Evolutionary conservation across 176 grass and related monocot genomes (phyloP), one percentile per base, ranked within the genome.

Genomic region (Lolium multiflorum): DNA sequence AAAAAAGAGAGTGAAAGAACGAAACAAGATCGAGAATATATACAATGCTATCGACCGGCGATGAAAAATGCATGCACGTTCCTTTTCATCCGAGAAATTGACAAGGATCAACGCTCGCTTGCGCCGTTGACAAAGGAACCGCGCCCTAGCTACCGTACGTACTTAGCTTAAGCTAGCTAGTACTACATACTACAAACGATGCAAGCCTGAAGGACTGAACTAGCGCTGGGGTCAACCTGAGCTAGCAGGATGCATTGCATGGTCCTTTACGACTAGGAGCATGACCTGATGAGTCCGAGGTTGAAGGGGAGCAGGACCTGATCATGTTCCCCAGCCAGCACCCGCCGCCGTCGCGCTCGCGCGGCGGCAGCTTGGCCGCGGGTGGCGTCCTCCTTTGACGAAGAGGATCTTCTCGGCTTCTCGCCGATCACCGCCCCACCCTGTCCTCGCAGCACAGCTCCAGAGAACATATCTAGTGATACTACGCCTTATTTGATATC

Each of bases 241-340:
- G 38, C 58, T 37, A 37, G 67, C 14, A 35, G 31, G 31, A 35
- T 35, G 31, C 31, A 35, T 35, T 35, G 31, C 31, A 35, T 35
- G 31, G 31, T 35, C 31, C 31, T 35, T 3, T 76, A 3, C 5
- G 13, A 3, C 77, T 91, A 93, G 31, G 95, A 91, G 89, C 86
- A 91, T 1, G 95, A 97, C 73, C 92, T 90, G 86, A 95, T 97
- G 15, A 97, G 86, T 0, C 95, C 95, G 16, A 95, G 90, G 73
- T 95, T 97, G 76, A 82, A 95, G 55, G 95, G 9, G 95, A 97
- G n/a, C 95, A 87, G 10, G 95, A 93, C 82, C 89, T 50, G 81
- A 97, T 91, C 91, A 97, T 89, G 82, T 88, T 95, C 15, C 95
- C 87, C 22, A 95, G 79, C 10, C 93, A 97, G 3, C 88, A 70